Conservation (phyloP, 1,139 yeast species). For the Candida labiduridarum region DNA sequence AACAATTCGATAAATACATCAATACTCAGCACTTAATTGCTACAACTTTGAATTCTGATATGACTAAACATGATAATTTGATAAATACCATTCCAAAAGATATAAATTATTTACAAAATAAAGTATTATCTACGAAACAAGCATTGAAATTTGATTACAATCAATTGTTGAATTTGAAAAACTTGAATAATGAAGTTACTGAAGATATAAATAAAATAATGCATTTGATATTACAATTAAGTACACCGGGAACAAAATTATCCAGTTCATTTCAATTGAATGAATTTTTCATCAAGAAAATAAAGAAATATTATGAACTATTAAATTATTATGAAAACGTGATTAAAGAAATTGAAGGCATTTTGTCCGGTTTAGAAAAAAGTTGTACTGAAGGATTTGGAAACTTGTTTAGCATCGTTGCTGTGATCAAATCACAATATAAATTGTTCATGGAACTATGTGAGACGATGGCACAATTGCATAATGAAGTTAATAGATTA, state of each 20-base stretch:
- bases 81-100: slow-evolving; percentile 86
- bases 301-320: slow-evolving; percentile 66
- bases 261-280: slow-evolving; percentile 55
- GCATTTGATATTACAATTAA: slow-evolving; percentile 63
- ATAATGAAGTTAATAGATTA: slow-evolving; percentile 52
- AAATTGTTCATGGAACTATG: slow-evolving; percentile 87
- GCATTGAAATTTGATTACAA: slow-evolving; percentile 54
- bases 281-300: slow-evolving; percentile 53
- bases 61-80: slow-evolving; percentile 64
- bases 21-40: slow-evolving; percentile 82
- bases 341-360: slow-evolving; percentile 68
- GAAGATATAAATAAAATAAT: slow-evolving; percentile 72
- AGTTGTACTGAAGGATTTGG: slow-evolving; percentile 50
- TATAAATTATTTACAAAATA: slow-evolving; percentile 67
- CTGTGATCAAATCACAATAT: slow-evolving; percentile 80
- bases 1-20: slow-evolving; percentile 80
- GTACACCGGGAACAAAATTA: slow-evolving; percentile 67
- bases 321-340: slow-evolving; percentile 75
- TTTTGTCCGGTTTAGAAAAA: slow-evolving; percentile 45
- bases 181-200: slow-evolving; percentile 57
- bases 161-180: slow-evolving; percentile 38
- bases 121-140: slow-evolving; percentile 65
- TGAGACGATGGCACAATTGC: slow-evolving; percentile 86
- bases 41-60: slow-evolving; percentile 70
- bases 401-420: slow-evolving; percentile 57